Base-by-base conservation (phyloP, 768 basidiomycete genomes). In the Kockovaella imperatae region DNA sequence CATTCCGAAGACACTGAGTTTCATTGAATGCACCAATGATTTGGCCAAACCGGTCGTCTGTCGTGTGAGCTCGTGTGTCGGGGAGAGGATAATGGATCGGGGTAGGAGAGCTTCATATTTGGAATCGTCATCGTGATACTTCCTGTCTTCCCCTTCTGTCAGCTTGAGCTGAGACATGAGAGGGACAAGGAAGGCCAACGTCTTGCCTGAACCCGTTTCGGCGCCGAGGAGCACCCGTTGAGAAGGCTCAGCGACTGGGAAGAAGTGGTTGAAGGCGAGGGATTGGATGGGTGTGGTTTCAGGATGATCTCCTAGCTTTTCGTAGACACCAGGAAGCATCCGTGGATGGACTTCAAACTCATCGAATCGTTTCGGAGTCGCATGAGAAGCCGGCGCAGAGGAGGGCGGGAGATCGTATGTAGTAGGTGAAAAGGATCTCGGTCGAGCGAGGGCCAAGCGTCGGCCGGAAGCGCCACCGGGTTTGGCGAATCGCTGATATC, bases 131-230 rank as follows among this genome's bases (percentile, higher is more conserved):
- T 35, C 10, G 4, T 34, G 13, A n/a, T 38, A 42, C 6, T 28
- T n/a, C 21, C 8, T 10, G 11, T 23, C 20, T 26, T 15, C 6
- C 6, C 25, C 54, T 64, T 91, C 87, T 2, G 78, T 74, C 40
- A 73, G 64, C 68, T 93, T 93, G 64, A 91, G 74, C 53, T 77
- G 73, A 55, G 91, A 84, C 1, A 93, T 75, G 45, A 91, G 69
- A 0, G 89, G 89, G 4, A 91, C 77, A 35, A 91, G 78, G 68
- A 90, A 93, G 1, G 90, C 89, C 24, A 91, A 78, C 2, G 85
- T 88, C 73, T 93, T 93, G 1, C 88, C 89, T 0, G 87, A 88
- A 14, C 90, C 89, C 0, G 87, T 93, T 70, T 91, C 88, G 0
- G 84, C 83, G 0, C 87, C 89, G 1, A 93, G 76, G 5, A 93